Evolutionary conservation across 208 protist species (phyloP).

Genomic region (Borovskyia barvae): DNA sequence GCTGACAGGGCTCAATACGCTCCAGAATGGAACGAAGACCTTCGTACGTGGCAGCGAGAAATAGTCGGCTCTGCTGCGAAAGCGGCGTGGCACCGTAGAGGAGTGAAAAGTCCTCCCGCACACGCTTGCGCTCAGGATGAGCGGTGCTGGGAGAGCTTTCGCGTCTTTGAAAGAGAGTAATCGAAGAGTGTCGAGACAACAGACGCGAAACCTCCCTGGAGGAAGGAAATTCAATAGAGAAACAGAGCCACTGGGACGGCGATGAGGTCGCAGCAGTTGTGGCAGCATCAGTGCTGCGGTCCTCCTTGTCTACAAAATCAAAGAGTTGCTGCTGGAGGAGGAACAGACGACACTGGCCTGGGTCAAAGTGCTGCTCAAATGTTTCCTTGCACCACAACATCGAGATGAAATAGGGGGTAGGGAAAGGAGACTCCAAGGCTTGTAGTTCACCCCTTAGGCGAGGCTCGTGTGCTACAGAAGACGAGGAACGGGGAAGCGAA

Average conservation of each 20-base stretch:
- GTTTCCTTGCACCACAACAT: constrained; percentile 84
- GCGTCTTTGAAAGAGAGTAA: constrained; percentile 4
- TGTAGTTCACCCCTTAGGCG: too few relatives aligned
- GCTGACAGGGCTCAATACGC: constrained; percentile 42
- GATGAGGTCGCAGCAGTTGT: neutral
- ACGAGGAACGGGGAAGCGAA: too few relatives aligned
- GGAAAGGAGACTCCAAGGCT: neutral
- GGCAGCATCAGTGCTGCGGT: neutral
- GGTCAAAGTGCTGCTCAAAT: constrained; percentile 55
- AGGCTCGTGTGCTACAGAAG: too few relatives aligned
- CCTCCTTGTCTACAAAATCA: constrained; percentile 57
- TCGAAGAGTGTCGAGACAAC: constrained; percentile 32
- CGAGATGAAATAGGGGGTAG: neutral
- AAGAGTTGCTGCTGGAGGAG: constrained; percentile 75
- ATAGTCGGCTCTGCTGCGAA: constrained; percentile 72
- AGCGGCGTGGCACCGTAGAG: constrained; percentile 60
- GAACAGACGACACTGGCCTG: constrained; percentile 53
- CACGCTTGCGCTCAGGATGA: neutral
- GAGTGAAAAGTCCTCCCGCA: constrained; percentile 54
- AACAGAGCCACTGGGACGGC: constrained; percentile 51
- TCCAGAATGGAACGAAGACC: constrained; percentile 32
- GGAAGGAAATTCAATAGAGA: constrained; percentile 81
- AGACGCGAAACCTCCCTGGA: constrained; percentile 40
- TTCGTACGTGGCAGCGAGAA: constrained; percentile 52
- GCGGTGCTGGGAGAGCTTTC: neutral